Conservation (phyloP, 495 filamentous ascomycete genomes). For the Penicillium paxilli region DNA sequence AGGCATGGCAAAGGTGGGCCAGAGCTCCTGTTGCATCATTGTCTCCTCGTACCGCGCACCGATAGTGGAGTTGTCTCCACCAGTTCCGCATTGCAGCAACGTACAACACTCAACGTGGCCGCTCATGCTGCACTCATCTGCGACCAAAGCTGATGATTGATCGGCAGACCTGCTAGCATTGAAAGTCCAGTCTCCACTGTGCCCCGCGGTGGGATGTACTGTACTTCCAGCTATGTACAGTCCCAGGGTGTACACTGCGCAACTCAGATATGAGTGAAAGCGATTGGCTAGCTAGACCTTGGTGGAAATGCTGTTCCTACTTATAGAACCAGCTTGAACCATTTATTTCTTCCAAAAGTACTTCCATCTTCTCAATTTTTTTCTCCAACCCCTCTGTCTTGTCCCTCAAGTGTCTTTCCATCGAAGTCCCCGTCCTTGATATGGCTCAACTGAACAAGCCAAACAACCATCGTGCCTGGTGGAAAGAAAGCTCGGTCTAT, state of each 20-base stretch:
- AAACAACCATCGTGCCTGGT: slow-evolving; percentile 47
- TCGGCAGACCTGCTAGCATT: slow-evolving; percentile 3
- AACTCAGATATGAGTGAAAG: slow-evolving; percentile 11
- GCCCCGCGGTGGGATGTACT: slow-evolving; percentile 25
- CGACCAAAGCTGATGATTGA: not conserved
- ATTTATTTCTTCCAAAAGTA: not conserved
- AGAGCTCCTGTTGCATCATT: not conserved
- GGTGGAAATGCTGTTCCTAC: slow-evolving; percentile 6
- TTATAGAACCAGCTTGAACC: slow-evolving; percentile 1
- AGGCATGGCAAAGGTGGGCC: too few species aligned
- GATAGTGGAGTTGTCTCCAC: not conserved
- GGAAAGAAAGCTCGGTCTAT: slow-evolving; percentile 62
- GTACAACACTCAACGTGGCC: not conserved
- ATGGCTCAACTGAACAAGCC: slow-evolving; percentile 21
- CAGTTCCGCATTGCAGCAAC: not conserved
- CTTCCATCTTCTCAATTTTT: not conserved
- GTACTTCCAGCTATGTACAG: not conserved
- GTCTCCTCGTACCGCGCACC: not conserved
- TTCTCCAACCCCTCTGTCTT: not conserved
- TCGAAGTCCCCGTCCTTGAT: not conserved
- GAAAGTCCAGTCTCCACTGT: slow-evolving; percentile 23
- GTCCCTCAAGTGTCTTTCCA: not conserved
- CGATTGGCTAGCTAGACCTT: slow-evolving; percentile 5
- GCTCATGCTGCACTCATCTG: not conserved
- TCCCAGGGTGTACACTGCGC: slow-evolving; percentile 5